Evolutionary conservation across 805 yeast genomes (phyloP), one percentile per base, ranked within the genome.

Genomic region (Zygosaccharomyces kombuchaensis): DNA sequence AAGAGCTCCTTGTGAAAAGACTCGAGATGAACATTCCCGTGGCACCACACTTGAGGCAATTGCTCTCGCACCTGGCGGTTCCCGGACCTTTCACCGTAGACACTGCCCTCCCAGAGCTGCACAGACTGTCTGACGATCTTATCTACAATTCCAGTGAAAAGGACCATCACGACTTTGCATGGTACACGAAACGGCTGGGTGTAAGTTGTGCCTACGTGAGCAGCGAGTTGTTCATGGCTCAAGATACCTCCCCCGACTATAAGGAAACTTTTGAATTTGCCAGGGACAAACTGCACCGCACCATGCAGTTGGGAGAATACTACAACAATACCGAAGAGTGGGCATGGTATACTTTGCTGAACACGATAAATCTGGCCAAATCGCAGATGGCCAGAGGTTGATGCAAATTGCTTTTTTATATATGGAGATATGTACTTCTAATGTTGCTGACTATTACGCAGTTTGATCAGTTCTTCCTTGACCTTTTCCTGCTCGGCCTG

Each of bases 171-270:
- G 96, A 88, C 63, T 82, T 85, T 62, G 84, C 87, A 3, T 91
- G 99, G 99, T 91, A 91, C 65, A 72, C 95, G n/a, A 86, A 89
- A 60, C 73, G 99, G 53, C 69, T 84, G 12, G 76, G 85, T 7
- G 61, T 91, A 12, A 76, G 86, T 19, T 73, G 84, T 1, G 75
- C 84, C 2, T 87, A 86, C 63, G 84, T 85, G 2, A 77, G 83
- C 31, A 69, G 84, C 32, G 97, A 91, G 63, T 68, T 87, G 50
- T 87, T 78, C 68, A 84, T 84, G 93, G 70, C 87, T 36, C 82
- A 77, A 54, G 97, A 91, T 63, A 71, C 70, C 17, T 81, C 91
- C 16, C 57, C 60, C 1, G 75, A 68, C 25, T 84, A 70, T 56
- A 46, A 53, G 10, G 76, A 76, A 39, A 90, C 98, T 1, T 61